phyloP scores from a whole-genome alignment of 306 rosid genomes.

The Cucurbita maxima region DNA sequence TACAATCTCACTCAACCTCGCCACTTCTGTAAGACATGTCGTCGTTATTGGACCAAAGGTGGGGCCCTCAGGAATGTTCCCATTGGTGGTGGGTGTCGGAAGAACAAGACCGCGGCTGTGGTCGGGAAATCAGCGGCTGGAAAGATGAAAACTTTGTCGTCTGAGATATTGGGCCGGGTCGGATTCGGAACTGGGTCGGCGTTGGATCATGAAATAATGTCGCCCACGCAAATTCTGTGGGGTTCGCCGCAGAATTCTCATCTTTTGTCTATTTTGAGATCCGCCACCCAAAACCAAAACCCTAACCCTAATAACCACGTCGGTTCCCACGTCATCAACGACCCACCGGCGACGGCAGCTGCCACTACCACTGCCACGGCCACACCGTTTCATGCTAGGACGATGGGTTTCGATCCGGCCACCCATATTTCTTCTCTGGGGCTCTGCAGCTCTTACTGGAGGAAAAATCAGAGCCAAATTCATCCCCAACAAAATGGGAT shows the following conservation, averaged over 20 bases:
- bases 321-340: constrained; percentile 38
- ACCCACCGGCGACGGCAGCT: constrained; percentile 17
- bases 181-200: constrained; percentile 14
- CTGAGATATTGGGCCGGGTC: constrained; percentile 39
- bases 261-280: constrained; percentile 43
- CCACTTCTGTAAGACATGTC: constrained; percentile 95
- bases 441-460: constrained; percentile 54
- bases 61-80: constrained; percentile 65
- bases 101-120: constrained; percentile 38
- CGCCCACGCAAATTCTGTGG: constrained; percentile 54
- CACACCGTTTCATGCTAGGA: constrained; percentile 15
- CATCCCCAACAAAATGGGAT: constrained; percentile 23
- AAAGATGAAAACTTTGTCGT: constrained; percentile 40
- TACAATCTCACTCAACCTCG: constrained; percentile 98
- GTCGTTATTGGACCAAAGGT: constrained; percentile 90
- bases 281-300: constrained; percentile 43
- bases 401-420: constrained; percentile 36
- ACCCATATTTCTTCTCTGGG: constrained; percentile 41
- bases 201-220: constrained; percentile 25
- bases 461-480: constrained; percentile 17
- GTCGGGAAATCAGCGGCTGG: constrained; percentile 18
- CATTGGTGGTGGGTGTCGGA: constrained; percentile 65
- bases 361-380: neutral
- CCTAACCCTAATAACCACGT: constrained; percentile 43
- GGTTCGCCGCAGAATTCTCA: constrained; percentile 82